Base-by-base conservation (phyloP, 2,329 filamentous ascomycete genomes). In the Emmonsiellopsis sp. region DNA sequence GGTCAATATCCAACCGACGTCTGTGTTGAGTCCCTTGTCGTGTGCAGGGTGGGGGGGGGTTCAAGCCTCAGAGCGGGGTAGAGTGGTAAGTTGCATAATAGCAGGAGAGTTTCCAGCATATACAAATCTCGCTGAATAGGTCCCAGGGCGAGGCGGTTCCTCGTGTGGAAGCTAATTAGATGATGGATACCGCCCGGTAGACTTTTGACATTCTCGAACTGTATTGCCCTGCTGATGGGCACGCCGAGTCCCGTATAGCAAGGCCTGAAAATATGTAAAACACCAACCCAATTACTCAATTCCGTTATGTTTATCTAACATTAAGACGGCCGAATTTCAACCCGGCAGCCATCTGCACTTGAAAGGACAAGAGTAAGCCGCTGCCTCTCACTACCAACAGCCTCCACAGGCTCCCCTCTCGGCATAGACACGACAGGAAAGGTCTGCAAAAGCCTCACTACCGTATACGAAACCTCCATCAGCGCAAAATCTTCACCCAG, bases 311-410 rank as follows among this genome's bases (percentile, higher is more conserved):
- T 0, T 7, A 47, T 47, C 32, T 35, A 13, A 47, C 45, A 35
- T 20, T 26, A 40, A 31, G 38, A 15, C 13, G 44, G 20, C 13
- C 34, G 15, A 41, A 52, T 52, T 42, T 51, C 52, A 34, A 61
- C 61, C 40, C 58, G 52, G 35, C 61, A 64, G 15, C 62, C 59
- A 46, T 62, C 59, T 4, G 53, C 62, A 47, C 61, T 63, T 38
- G 58, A 58, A 3, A 63, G 47, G n/a, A 64, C 59, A 7, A 62
- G 52, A 1, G 58, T 62, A 20, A 64, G 44, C 30, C 35, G 51
- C 37, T 64, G 61, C 35, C 52, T 60, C 50, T 63, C 61, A 11
- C 45, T 58, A 2, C 62, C 62, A 30, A 60, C 38, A 10, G 60
- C 57, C 20, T 60, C 55, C 13, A 54, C 37, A 42, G 48, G 43